Evolutionary conservation across 2,329 filamentous ascomycete genomes (phyloP), one percentile per base, ranked within the genome.

Genomic region (Claviceps purpurea): DNA sequence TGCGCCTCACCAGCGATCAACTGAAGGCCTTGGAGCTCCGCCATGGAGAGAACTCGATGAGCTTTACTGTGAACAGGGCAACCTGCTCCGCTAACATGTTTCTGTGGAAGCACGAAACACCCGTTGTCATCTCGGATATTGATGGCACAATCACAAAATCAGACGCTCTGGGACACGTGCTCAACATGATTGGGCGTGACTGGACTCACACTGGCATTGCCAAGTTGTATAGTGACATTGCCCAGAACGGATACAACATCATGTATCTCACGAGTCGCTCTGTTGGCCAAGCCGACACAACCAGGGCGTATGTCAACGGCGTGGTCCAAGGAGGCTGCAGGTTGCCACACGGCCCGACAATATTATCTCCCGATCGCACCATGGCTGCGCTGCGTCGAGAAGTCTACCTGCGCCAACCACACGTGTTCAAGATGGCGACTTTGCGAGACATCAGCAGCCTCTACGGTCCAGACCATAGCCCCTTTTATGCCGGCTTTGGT

Each of bases 341-440:
- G 47, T 72, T 98, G 40, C 93, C 93, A 0, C 85, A 85, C 58
- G 93, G 94, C 0, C 93, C 93, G 0, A 94, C 94, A 0, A 97
- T 98, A 57, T 82, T 96, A 68, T 95, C 87, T 39, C 94, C 93
- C 0, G 93, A 98, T 67, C 79, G 93, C 51, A 97, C 90, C 1
- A 94, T 97, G 71, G 90, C 94, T 7, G 94, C 93, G 0, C 70
- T 98, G 34, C 79, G 93, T 53, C 82, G 93, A 47, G 93, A 98
- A 65, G 81, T 98, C 5, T 98, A 98, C 65, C 76, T 98, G 26
- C 82, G 93, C 50, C 97, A 98, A 66, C 94, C 93, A 0, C 90
- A 98, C 64, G 89, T 98, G 7, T 98, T 98, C 79, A 98, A 98
- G 70, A 98, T 98, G 94, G 89, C 93, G 2, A 98, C 93, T 56